phyloP scores from a whole-genome alignment of 2,329 filamentous ascomycete genomes.

The Exophiala aquamarina region DNA sequence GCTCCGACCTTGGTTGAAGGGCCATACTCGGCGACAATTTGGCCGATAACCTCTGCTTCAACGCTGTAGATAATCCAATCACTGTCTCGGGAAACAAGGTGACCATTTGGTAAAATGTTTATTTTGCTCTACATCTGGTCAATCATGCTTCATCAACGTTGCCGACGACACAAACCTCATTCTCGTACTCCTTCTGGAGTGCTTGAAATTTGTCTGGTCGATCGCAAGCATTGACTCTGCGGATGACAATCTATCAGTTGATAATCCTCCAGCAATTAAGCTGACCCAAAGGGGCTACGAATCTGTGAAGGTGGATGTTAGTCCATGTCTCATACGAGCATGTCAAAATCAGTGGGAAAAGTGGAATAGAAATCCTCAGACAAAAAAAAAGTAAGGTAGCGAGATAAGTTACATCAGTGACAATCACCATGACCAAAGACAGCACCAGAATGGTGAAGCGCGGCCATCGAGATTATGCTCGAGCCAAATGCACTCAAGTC shows the following conservation, averaged over 20 bases:
- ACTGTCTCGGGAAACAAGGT: constrained; percentile 91
- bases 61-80: constrained; percentile 99
- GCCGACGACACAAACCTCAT: constrained; percentile 69
- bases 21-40: constrained; percentile 83
- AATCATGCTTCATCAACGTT: constrained; percentile 37
- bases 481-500: constrained; percentile 99
- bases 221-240: constrained; percentile 93
- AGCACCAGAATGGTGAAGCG: constrained; percentile 75
- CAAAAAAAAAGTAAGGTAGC: constrained; percentile 89
- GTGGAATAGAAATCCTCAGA: constrained; percentile 64
- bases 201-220: constrained; percentile 82
- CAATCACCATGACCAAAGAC: constrained; percentile 58
- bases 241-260: constrained; percentile 19
- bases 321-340: neutral
- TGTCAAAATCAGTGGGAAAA: constrained; percentile 1
- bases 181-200: constrained; percentile 77
- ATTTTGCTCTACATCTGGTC: constrained; percentile 67
- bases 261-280: neutral
- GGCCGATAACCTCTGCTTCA: constrained; percentile 86
- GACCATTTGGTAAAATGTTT: constrained; percentile 89
- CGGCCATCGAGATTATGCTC: constrained; percentile 74
- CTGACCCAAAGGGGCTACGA: neutral
- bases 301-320: constrained; percentile 12
- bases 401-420: constrained; percentile 99
- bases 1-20: constrained; percentile 93